These are phyloP conservation scores for Coniochaeta pulveracea DNA, from an alignment of 2,329 filamentous ascomycete species.

Conservation along the genomic window DNA sequence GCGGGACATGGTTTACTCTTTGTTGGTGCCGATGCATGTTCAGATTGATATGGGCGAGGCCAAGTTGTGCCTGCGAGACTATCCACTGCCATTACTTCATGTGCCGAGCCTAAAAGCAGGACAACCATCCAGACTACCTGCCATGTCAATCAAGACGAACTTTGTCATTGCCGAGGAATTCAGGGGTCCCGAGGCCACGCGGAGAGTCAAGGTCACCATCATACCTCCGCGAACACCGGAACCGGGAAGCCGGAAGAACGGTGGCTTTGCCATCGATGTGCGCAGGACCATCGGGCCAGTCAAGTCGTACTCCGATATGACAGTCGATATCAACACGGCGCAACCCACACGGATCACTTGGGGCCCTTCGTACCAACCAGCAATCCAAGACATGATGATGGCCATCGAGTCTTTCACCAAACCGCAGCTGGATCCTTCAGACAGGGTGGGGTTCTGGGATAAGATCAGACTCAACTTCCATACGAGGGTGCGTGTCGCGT, in stretches of 20 bases:
- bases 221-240: slow-evolving; percentile 59
- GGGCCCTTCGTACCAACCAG: slow-evolving; percentile 95
- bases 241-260: slow-evolving; percentile 39
- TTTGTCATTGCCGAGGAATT: slow-evolving; percentile 96
- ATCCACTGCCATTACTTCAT: slow-evolving; percentile 84
- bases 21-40: slow-evolving; percentile 83
- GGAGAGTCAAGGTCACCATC: slow-evolving; percentile 73
- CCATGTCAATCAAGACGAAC: slow-evolving; percentile 74
- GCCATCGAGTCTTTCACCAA: slow-evolving; percentile 97
- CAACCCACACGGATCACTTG: slow-evolving; percentile 90
- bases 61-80: slow-evolving; percentile 78
- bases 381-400: slow-evolving; percentile 99
- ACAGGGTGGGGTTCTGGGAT: slow-evolving; percentile 95
- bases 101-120: slow-evolving; percentile 72
- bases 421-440: slow-evolving; percentile 84
- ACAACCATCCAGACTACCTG: slow-evolving; percentile 70
- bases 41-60: slow-evolving; percentile 86
- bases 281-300: slow-evolving; percentile 86
- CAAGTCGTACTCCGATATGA: slow-evolving; percentile 92
- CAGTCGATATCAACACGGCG: slow-evolving; percentile 84
- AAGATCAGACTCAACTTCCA: slow-evolving; percentile 94
- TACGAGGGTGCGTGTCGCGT: slow-evolving; percentile 76
- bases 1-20: slow-evolving; percentile 75
- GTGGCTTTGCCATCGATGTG: slow-evolving; percentile 74
- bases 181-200: slow-evolving; percentile 65